Percentiles rank a stretch among this genome's conserved stretches.
Evolutionary conservation across 2,329 filamentous ascomycete species (phyloP).

Genomic region (Reticulascus tulasneorum): DNA sequence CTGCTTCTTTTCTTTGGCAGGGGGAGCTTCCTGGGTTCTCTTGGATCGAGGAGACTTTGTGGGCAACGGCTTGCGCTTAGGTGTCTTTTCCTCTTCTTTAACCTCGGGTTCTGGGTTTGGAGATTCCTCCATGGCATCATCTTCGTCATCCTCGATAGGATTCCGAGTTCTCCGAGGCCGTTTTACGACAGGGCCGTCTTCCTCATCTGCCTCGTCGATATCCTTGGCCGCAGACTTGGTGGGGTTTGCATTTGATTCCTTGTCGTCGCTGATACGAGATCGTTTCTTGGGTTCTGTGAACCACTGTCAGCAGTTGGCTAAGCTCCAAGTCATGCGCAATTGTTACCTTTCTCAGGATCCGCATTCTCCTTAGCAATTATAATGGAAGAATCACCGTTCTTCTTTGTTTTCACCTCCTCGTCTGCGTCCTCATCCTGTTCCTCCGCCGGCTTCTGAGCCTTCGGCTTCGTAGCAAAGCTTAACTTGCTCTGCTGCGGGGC

Average conservation of each 20-base stretch:
- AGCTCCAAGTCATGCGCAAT: not conserved
- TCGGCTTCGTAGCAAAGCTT: slow-evolving; percentile 62
- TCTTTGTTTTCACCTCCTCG: slow-evolving; percentile 25
- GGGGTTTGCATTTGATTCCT: slow-evolving; percentile 18
- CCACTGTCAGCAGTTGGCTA: not conserved
- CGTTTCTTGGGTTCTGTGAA: slow-evolving; percentile 43
- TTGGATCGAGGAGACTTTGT: slow-evolving; percentile 9
- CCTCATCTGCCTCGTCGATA: slow-evolving; percentile 46
- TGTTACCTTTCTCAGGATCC: slow-evolving; percentile 32
- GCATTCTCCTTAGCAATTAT: slow-evolving; percentile 32
- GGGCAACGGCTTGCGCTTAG: slow-evolving; percentile 18
- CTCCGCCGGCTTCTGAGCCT: slow-evolving; percentile 26
- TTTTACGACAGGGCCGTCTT: slow-evolving; percentile 60
- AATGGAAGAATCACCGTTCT: slow-evolving; percentile 24
- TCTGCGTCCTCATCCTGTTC: slow-evolving; percentile 24
- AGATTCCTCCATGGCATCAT: slow-evolving; percentile 35
- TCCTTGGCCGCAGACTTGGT: slow-evolving; percentile 24
- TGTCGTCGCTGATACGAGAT: slow-evolving; percentile 23
- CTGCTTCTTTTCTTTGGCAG: slow-evolving; percentile 22
- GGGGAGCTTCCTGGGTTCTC: slow-evolving; percentile 16
- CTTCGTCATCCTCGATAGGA: slow-evolving; percentile 50
- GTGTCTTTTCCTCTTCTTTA: slow-evolving; percentile 17
- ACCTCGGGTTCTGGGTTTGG: slow-evolving; percentile 9
- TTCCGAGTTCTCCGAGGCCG: slow-evolving; percentile 43
- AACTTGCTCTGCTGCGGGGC: slow-evolving; percentile 72